Evolutionary conservation across 202 grass and related monocot genomes (phyloP).

Genomic region (Dendrocalamus latiflorus): DNA sequence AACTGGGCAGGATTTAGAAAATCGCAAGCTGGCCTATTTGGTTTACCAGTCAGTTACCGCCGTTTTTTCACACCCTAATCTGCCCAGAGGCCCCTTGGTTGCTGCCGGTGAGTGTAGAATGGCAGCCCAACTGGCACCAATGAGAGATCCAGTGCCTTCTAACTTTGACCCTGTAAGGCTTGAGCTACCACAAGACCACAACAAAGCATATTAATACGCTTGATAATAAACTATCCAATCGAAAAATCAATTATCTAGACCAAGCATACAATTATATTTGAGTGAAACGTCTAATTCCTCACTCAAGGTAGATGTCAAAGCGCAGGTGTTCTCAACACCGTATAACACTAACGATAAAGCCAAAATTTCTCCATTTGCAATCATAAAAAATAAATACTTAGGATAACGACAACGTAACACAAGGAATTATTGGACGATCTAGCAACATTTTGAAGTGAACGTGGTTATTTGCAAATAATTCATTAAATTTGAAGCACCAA

Average conservation of each 20-base stretch:
- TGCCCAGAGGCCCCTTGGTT: not conserved
- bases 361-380: not conserved
- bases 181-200: too few relatives aligned
- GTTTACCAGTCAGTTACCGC: not conserved
- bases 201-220: not conserved
- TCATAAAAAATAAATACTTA: not conserved
- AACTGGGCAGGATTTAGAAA: too few relatives aligned
- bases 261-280: not conserved
- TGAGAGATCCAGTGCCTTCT: not conserved
- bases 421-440: not conserved
- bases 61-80: not conserved
- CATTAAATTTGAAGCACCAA: constrained; percentile 3
- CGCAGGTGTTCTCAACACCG: not conserved
- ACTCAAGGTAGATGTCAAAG: not conserved
- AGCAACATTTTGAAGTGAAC: not conserved
- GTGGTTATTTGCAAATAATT: not conserved
- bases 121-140: not conserved
- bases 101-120: not conserved
- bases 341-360: not conserved
- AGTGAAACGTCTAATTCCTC: not conserved
- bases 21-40: not conserved
- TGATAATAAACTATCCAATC: not conserved
- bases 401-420: not conserved
- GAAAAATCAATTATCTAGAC: not conserved
- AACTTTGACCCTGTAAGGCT: not conserved